Evolutionary conservation across 495 filamentous ascomycete genomes (phyloP).

Genomic region (Hypoxylon fuscum): DNA sequence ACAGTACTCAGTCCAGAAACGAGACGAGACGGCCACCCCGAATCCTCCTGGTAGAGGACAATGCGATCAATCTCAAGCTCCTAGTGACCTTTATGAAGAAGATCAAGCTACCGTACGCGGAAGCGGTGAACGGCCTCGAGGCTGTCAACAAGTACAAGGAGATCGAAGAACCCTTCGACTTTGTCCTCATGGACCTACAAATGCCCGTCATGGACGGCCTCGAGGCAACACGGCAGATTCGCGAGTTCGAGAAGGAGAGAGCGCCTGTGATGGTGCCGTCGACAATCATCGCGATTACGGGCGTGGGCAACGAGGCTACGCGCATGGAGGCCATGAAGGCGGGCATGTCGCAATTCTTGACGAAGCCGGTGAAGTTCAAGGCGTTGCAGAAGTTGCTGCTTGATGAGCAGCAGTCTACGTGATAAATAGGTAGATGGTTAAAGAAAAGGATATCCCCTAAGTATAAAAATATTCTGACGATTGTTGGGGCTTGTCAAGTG

Average conservation of each 20-base stretch:
- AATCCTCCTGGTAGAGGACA: constrained; percentile 78
- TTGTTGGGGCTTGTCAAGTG: too few relatives aligned
- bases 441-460: too few relatives aligned
- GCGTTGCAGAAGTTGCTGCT: constrained; percentile 26
- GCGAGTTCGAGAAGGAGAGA: constrained; percentile 57
- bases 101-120: constrained; percentile 51
- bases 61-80: constrained; percentile 77
- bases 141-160: constrained; percentile 52
- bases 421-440: neutral
- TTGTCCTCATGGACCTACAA: constrained; percentile 71
- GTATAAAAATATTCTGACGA: too few relatives aligned
- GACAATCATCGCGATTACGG: constrained; percentile 74
- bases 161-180: constrained; percentile 50
- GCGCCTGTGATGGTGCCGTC: constrained; percentile 44
- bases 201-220: constrained; percentile 75
- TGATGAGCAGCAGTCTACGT: constrained; percentile 1
- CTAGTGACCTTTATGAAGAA: constrained; percentile 68
- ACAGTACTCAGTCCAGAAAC: constrained; percentile 10
- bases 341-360: constrained; percentile 74
- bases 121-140: constrained; percentile 55
- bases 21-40: constrained; percentile 13
- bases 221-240: constrained; percentile 64
- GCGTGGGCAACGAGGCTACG: constrained; percentile 69
- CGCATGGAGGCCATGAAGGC: constrained; percentile 70
- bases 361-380: constrained; percentile 68